These are phyloP conservation scores for Aspergillus biplanus DNA, from an alignment of 495 filamentous ascomycete species.

Conservation along the genomic window DNA sequence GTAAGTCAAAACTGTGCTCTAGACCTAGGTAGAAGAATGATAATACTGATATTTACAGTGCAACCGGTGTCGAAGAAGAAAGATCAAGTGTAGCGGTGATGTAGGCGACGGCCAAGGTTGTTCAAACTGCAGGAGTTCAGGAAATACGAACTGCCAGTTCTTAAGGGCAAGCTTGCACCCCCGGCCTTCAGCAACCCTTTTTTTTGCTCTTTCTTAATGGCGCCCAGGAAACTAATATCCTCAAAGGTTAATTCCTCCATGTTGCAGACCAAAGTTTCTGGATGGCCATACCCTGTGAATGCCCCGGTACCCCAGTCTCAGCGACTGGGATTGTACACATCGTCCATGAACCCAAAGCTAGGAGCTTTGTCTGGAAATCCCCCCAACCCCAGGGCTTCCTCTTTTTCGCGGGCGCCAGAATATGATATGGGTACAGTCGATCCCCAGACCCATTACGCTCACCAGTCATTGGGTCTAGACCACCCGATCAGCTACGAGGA, in stretches of 20 bases:
- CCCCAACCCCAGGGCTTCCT: constrained; percentile 23
- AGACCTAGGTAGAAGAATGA: constrained; percentile 13
- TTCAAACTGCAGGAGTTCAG: constrained; percentile 77
- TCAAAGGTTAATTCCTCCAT: constrained; percentile 32
- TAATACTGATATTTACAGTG: constrained; percentile 60
- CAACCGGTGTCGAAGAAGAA: constrained; percentile 85
- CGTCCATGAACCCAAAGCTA: constrained; percentile 25
- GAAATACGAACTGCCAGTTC: constrained; percentile 73
- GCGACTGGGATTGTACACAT: constrained; percentile 26
- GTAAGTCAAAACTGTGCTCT: constrained; percentile 51
- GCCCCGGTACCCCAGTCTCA: constrained; percentile 24
- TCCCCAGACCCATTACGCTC: constrained; percentile 26
- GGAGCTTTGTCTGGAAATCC: constrained; percentile 26
- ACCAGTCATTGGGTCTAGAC: constrained; percentile 28
- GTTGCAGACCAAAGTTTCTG: constrained; percentile 27
- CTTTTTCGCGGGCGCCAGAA: constrained; percentile 28
- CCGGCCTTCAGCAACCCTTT: neutral
- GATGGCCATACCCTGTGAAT: constrained; percentile 39
- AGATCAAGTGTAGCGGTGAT: constrained; percentile 96
- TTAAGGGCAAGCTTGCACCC: constrained; percentile 63
- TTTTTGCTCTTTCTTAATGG: neutral
- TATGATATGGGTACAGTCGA: constrained; percentile 33
- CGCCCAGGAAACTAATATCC: constrained; percentile 14
- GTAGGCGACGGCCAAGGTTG: constrained; percentile 74
- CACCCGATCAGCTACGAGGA: constrained; percentile 37